Evolutionary conservation across 257 asterid species (phyloP).

Genomic region (Pogostemon cablin): DNA sequence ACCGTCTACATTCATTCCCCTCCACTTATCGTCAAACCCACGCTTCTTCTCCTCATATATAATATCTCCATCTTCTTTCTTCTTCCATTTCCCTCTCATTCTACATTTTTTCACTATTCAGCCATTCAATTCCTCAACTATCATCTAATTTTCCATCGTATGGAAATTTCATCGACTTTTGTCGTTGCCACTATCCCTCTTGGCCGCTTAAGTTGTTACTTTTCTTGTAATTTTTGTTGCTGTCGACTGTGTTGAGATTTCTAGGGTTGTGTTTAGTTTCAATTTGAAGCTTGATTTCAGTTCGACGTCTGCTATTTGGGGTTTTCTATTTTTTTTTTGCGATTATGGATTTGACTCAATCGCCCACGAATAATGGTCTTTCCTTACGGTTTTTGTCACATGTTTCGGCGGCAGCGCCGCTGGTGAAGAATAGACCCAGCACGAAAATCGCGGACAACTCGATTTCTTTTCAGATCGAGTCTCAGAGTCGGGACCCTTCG

Average conservation of each 20-base stretch:
- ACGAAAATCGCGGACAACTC: constrained; percentile 52
- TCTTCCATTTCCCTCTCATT: not conserved
- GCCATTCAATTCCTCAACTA: not conserved
- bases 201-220: constrained; percentile 30
- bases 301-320: not conserved
- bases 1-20: constrained; percentile 56
- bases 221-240: constrained; percentile 37
- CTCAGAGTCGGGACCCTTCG: constrained; percentile 45
- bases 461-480: constrained; percentile 65
- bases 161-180: constrained; percentile 40
- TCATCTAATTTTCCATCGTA: not conserved
- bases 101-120: not conserved
- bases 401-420: constrained; percentile 38
- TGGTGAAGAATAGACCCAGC: constrained; percentile 32
- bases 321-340: not conserved
- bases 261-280: constrained; percentile 20
- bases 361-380: constrained; percentile 48
- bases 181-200: not conserved
- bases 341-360: constrained; percentile 65
- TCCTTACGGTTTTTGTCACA: constrained; percentile 73
- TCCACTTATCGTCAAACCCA: constrained; percentile 43
- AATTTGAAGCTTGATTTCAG: constrained; percentile 1
- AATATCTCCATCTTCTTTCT: constrained; percentile 1
- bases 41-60: constrained; percentile 34
- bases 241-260: constrained; percentile 25